Conservation (phyloP, 257 asterid species). For the Lavandula angustifolia region DNA sequence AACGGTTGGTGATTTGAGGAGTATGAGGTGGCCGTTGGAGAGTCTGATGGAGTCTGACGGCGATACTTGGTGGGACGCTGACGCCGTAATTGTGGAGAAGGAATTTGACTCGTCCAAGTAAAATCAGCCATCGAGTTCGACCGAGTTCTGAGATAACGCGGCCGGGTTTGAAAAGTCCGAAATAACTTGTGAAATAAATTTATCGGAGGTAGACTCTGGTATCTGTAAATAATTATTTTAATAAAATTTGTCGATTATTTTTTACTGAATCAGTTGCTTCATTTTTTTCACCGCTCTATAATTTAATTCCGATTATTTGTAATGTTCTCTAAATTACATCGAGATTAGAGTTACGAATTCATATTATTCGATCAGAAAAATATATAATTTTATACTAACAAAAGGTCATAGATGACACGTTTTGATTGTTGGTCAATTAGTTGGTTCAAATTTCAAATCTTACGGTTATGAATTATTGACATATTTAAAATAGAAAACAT, state of each 20-base stretch:
- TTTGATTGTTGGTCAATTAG: too few relatives aligned
- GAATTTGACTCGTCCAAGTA: slow-evolving; percentile 34
- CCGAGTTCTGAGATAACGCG: slow-evolving; percentile 30
- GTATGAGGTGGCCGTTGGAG: slow-evolving; percentile 52
- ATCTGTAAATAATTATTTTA: slow-evolving; percentile 38
- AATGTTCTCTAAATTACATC: too few relatives aligned
- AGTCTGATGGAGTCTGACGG: not conserved
- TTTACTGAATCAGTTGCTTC: not conserved
- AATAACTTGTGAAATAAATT: slow-evolving; percentile 2
- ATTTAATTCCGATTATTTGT: not conserved
- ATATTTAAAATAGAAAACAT: too few relatives aligned
- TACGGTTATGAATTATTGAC: too few relatives aligned
- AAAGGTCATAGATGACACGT: too few relatives aligned
- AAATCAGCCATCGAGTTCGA: slow-evolving; percentile 16
- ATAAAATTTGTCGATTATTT: slow-evolving; percentile 30
- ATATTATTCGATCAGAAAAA: too few relatives aligned
- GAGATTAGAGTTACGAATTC: too few relatives aligned
- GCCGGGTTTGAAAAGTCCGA: slow-evolving; percentile 16
- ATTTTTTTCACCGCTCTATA: not conserved
- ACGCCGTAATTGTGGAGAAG: slow-evolving; percentile 62
- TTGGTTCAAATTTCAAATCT: too few relatives aligned
- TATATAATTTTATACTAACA: too few relatives aligned
- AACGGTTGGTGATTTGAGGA: slow-evolving; percentile 82
- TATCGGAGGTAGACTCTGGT: slow-evolving; percentile 11
- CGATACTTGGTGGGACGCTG: slow-evolving; percentile 78